Conservation (phyloP, 345 rosid genomes). For the Euphorbia peplus region DNA sequence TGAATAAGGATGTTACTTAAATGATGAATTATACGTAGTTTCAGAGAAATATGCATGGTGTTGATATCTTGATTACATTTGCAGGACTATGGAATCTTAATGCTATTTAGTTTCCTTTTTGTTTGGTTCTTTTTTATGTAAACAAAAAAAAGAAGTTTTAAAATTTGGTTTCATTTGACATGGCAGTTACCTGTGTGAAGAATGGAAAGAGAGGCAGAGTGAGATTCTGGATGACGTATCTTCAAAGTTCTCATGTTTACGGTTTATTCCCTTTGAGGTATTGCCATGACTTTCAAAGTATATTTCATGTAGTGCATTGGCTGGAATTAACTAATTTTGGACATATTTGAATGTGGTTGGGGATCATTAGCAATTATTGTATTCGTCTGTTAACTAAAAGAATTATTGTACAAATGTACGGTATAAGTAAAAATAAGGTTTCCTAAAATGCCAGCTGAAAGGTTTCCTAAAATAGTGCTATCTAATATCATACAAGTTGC, state of each 20-base stretch:
- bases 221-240: constrained; percentile 55
- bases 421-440: neutral
- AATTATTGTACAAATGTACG: neutral
- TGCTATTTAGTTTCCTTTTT: neutral
- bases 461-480: neutral
- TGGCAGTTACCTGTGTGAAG: constrained; percentile 82
- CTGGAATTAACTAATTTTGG: neutral
- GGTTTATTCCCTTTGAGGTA: constrained; percentile 92
- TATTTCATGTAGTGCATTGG: neutral
- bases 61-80: constrained; percentile 1
- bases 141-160: neutral
- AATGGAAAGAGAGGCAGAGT: constrained; percentile 84
- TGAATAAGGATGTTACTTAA: neutral
- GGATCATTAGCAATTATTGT: neutral
- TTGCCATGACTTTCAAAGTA: neutral
- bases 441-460: neutral
- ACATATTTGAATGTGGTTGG: neutral
- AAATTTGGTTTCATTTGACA: constrained; percentile 13
- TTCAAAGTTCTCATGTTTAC: constrained; percentile 69
- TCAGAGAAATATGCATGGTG: neutral
- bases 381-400: neutral
- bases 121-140: neutral
- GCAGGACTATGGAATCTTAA: neutral
- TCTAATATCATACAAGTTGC: neutral
- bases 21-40: neutral